Conservation (phyloP, 2,329 filamentous ascomycete species). For the Leptographium radiaticola region DNA sequence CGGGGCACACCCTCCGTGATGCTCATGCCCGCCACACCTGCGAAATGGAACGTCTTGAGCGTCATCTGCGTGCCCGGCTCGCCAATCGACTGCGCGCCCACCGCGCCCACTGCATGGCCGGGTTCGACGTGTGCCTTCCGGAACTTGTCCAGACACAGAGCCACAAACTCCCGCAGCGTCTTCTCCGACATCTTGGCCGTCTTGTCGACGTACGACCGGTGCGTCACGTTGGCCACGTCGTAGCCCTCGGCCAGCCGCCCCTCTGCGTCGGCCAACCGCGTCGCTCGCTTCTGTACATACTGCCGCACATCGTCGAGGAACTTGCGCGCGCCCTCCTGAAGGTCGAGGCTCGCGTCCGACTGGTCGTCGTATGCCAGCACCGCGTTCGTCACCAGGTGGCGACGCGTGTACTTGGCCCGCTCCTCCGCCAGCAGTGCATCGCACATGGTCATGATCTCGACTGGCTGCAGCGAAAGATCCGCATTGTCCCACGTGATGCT, state of each 20-base stretch:
- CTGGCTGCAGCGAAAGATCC: conserved; percentile 59
- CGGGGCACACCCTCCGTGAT: conserved; percentile 97
- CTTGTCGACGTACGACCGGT: conserved; percentile 43
- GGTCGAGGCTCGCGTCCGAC: conserved; percentile 57
- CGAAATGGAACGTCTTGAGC: conserved; percentile 98
- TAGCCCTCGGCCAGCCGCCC: conserved; percentile 29
- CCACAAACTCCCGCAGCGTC: conserved; percentile 65
- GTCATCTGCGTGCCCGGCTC: conserved; percentile 99
- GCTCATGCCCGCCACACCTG: conserved; percentile 98
- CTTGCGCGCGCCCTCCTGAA: conserved; percentile 68
- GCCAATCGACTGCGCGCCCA: conserved; percentile 94
- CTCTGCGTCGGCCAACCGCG: conserved; percentile 38
- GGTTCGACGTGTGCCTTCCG: conserved; percentile 84
- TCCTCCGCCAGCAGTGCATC: conserved; percentile 54
- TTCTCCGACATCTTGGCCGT: conserved; percentile 71
- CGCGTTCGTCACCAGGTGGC: conserved; percentile 47
- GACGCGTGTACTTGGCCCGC: conserved; percentile 48
- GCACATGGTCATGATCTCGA: conserved; percentile 59
- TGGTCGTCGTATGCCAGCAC: conserved; percentile 56
- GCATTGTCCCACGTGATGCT: conserved; percentile 65
- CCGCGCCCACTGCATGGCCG: conserved; percentile 88
- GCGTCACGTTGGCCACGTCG: conserved; percentile 14
- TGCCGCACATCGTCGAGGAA: conserved; percentile 69
- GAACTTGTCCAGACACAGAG: conserved; percentile 77
- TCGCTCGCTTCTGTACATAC: conserved; percentile 52